phyloP scores from a whole-genome alignment of 1,284 basidiomycete genomes.

The Xerocomus minutiporus region DNA sequence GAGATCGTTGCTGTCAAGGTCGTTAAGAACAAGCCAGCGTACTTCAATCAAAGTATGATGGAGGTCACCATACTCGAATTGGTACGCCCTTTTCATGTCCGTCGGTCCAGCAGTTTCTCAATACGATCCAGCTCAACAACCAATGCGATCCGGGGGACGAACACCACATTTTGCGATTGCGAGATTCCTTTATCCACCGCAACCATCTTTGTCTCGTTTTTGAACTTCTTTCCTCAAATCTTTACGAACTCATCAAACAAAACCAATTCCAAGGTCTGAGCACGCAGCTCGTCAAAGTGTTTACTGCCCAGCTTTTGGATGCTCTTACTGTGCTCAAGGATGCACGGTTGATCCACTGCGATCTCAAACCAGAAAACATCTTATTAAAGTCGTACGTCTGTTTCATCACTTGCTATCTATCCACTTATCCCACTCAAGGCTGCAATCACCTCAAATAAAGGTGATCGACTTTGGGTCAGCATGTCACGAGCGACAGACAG shows the following conservation, averaged over 20 bases:
- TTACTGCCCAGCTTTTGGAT: constrained; percentile 93
- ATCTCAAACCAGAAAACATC: constrained; percentile 97
- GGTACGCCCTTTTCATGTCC: constrained; percentile 45
- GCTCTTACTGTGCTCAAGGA: constrained; percentile 92
- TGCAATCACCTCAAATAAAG: constrained; percentile 98
- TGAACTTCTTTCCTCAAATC: constrained; percentile 93
- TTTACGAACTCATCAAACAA: constrained; percentile 99
- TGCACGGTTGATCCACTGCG: constrained; percentile 94
- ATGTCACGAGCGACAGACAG: constrained; percentile 97
- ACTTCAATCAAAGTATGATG: constrained; percentile 99
- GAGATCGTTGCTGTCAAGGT: constrained; percentile 99
- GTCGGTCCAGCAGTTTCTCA: neutral
- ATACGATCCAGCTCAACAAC: constrained; percentile 70
- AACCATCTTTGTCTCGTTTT: constrained; percentile 97
- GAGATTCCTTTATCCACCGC: constrained; percentile 95
- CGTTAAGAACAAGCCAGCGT: constrained; percentile 99
- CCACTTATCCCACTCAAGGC: constrained; percentile 39
- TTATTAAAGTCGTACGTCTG: constrained; percentile 81
- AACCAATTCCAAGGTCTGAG: constrained; percentile 98
- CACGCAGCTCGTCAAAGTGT: constrained; percentile 96
- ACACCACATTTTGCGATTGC: constrained; percentile 94
- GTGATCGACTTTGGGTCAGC: constrained; percentile 99
- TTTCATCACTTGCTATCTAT: neutral
- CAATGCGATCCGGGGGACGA: constrained; percentile 90
- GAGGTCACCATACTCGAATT: constrained; percentile 97